These are phyloP conservation scores for Calocybe indica DNA, from an alignment of 768 basidiomycete species.

Conservation along the genomic window DNA sequence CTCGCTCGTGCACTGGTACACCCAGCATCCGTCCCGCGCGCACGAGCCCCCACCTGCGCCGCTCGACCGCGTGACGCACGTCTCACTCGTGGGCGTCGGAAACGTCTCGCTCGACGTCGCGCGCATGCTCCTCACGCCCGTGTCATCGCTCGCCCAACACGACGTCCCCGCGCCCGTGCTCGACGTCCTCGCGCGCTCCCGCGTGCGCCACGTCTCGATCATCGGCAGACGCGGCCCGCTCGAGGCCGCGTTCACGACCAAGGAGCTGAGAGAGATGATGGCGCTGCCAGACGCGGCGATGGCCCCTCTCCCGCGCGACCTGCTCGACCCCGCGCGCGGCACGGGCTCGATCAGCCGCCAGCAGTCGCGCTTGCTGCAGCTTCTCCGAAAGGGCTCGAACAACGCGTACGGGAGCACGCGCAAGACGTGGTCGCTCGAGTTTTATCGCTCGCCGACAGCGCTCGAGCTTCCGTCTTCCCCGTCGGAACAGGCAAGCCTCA, in stretches of 20 bases:
- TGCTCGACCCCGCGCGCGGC: slow-evolving; percentile 32
- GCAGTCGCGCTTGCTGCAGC: slow-evolving; percentile 59
- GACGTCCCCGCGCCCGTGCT: slow-evolving; percentile 79
- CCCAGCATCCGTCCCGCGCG: slow-evolving; percentile 69
- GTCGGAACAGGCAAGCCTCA: slow-evolving; percentile 32
- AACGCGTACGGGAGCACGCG: slow-evolving; percentile 38
- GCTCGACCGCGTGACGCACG: slow-evolving; percentile 59
- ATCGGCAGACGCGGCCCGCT: slow-evolving; percentile 83
- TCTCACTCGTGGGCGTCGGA: slow-evolving; percentile 88
- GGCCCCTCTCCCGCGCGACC: slow-evolving; percentile 46
- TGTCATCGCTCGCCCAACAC: slow-evolving; percentile 54
- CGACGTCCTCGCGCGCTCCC: slow-evolving; percentile 52
- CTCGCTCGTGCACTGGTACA: slow-evolving; percentile 94
- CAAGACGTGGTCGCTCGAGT: slow-evolving; percentile 79
- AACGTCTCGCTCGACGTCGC: slow-evolving; percentile 94
- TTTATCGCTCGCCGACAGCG: slow-evolving; percentile 66
- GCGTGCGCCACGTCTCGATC: slow-evolving; percentile 74
- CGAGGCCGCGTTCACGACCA: slow-evolving; percentile 87
- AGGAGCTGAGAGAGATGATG: slow-evolving; percentile 87
- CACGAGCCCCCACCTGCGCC: slow-evolving; percentile 45
- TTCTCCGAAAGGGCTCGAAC: slow-evolving; percentile 61
- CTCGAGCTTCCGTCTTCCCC: slow-evolving; percentile 24
- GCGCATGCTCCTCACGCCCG: slow-evolving; percentile 76
- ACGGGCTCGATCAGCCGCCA: slow-evolving; percentile 42
- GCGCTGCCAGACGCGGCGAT: slow-evolving; percentile 60